phyloP scores from a whole-genome alignment of 2,329 filamentous ascomycete genomes.

The Ascochyta clinopodiicola region DNA sequence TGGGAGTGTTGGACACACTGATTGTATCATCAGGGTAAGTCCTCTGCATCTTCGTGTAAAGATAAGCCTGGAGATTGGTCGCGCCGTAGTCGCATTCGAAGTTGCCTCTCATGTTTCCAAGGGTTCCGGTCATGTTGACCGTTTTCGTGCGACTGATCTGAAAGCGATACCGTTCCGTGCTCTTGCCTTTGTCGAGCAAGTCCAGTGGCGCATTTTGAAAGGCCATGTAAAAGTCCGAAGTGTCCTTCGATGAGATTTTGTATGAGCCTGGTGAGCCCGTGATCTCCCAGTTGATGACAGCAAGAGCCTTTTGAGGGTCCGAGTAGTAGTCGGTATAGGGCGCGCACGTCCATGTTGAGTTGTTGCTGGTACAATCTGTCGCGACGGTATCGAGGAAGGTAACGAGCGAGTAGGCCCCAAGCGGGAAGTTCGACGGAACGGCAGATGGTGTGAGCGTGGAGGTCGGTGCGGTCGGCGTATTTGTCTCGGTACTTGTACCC shows the following conservation, averaged over 20 bases:
- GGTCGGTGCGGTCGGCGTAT: constrained; percentile 20
- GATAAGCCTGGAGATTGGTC: constrained; percentile 62
- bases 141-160: constrained; percentile 60
- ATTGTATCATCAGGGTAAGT: constrained; percentile 46
- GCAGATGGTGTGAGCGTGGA: constrained; percentile 25
- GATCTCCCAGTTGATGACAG: constrained; percentile 70
- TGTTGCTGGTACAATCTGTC: constrained; percentile 65
- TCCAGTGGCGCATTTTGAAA: constrained; percentile 62
- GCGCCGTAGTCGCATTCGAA: constrained; percentile 65
- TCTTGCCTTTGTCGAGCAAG: constrained; percentile 56
- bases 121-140: constrained; percentile 56
- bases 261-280: constrained; percentile 50
- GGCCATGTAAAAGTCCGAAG: constrained; percentile 61
- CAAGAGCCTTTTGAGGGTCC: constrained; percentile 50
- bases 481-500: constrained; percentile 10
- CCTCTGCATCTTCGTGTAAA: constrained; percentile 65
- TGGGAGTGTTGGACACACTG: constrained; percentile 36
- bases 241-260: constrained; percentile 61
- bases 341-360: constrained; percentile 68
- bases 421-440: constrained; percentile 58
- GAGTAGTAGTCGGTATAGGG: constrained; percentile 61
- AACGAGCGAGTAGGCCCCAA: constrained; percentile 67
- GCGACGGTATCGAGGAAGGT: constrained; percentile 62
- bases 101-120: constrained; percentile 54
- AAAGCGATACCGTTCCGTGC: constrained; percentile 66